Conservation (phyloP, 768 basidiomycete species). For the Tubosaeta brunneosetosa region DNA sequence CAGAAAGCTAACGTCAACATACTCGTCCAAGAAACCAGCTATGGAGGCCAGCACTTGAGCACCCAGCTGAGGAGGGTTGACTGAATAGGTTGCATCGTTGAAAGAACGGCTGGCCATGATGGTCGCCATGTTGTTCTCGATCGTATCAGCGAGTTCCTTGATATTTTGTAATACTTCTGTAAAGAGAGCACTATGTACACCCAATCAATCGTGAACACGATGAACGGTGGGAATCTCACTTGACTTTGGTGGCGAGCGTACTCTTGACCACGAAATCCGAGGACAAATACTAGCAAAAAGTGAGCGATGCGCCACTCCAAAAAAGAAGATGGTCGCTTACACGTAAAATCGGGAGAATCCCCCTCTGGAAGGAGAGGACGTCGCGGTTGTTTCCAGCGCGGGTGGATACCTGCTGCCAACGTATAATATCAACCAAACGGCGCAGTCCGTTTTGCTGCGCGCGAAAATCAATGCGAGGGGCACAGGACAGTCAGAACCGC, state of each 20-base stretch:
- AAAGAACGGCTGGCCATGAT: constrained; percentile 32
- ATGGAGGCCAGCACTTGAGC: constrained; percentile 44
- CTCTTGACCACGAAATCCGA: constrained; percentile 58
- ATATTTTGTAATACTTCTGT: constrained; percentile 43
- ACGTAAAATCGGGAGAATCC: constrained; percentile 49
- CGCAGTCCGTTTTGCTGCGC: constrained; percentile 47
- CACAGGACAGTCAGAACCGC: neutral
- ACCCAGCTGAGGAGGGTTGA: constrained; percentile 28
- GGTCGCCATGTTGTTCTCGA: constrained; percentile 38
- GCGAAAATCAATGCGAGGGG: neutral
- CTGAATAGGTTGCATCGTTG: constrained; percentile 21
- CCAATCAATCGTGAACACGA: constrained; percentile 5
- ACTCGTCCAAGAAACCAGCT: constrained; percentile 50
- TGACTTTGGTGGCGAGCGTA: constrained; percentile 45
- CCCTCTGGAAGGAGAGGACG: constrained; percentile 55
- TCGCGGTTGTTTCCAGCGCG: constrained; percentile 32
- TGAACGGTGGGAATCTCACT: constrained; percentile 33
- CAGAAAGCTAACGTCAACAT: constrained; percentile 14
- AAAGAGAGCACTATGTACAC: constrained; percentile 39
- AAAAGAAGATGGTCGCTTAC: constrained; percentile 26
- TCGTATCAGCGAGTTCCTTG: constrained; percentile 34
- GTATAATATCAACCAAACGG: constrained; percentile 47
- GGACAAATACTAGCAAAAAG: constrained; percentile 44
- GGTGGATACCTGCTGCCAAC: constrained; percentile 40
- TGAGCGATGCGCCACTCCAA: neutral